phyloP scores from a whole-genome alignment of 768 basidiomycete species.

The Mrakia frigida region DNA sequence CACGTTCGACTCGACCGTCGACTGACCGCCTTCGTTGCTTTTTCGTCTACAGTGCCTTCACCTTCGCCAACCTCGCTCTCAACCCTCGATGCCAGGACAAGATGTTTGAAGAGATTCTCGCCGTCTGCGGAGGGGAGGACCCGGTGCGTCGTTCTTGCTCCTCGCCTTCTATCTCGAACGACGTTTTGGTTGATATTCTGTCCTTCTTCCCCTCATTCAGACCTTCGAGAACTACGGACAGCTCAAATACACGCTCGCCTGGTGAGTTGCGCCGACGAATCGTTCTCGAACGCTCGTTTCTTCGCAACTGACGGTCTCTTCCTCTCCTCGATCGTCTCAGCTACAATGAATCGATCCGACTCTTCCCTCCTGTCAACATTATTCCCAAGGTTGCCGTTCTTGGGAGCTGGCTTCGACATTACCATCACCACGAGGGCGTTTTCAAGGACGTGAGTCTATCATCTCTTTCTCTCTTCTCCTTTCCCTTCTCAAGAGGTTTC shows the following conservation, averaged over 20 bases:
- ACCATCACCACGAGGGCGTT: background rate
- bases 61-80: constrained; percentile 50
- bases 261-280: background rate
- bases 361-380: constrained; percentile 33
- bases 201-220: background rate
- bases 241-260: constrained; percentile 39
- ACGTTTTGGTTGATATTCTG: too few relatives aligned
- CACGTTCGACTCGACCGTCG: background rate
- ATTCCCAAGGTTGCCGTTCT: constrained; percentile 34
- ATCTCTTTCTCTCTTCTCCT: background rate
- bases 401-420: constrained; percentile 16
- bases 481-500: background rate
- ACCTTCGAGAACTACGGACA: constrained; percentile 21
- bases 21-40: background rate
- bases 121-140: constrained; percentile 36
- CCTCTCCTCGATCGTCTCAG: background rate
- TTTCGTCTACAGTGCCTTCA: constrained; percentile 45
- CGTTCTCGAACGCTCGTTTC: too few relatives aligned
- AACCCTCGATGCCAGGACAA: constrained; percentile 53
- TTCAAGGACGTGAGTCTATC: background rate
- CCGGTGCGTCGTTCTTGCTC: background rate
- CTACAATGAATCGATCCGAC: constrained; percentile 34
- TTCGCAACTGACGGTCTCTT: background rate
- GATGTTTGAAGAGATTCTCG: constrained; percentile 50
- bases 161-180: background rate